A percentile compares a stretch with the other conserved stretches of the same genome.
Conservation (phyloP, 306 rosid species). For the Fragaria ananassa region DNA sequence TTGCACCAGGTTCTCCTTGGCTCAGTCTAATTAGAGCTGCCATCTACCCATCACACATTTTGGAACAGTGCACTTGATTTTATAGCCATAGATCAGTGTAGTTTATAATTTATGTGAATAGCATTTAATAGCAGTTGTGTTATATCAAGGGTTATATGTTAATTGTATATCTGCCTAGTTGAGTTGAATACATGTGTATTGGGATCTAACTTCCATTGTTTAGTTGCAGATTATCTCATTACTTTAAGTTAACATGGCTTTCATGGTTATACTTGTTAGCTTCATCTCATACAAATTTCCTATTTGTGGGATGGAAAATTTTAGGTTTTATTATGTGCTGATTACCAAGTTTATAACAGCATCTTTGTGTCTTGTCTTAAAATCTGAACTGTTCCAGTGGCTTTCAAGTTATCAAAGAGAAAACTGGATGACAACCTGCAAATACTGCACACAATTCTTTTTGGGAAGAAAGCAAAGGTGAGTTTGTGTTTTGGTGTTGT, state of each 20-base stretch:
- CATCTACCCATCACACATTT: not conserved
- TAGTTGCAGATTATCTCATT: not conserved
- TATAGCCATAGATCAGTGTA: too few relatives aligned
- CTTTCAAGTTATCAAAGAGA: slow-evolving; percentile 92
- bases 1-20: not conserved
- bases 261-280: not conserved
- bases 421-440: slow-evolving; percentile 88
- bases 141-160: too few relatives aligned
- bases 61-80: not conserved
- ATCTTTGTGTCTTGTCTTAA: slow-evolving; percentile 31
- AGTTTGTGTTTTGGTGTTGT: slow-evolving; percentile 6
- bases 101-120: not conserved
- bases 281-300: not conserved
- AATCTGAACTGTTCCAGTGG: slow-evolving; percentile 64
- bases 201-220: not conserved
- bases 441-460: slow-evolving; percentile 71
- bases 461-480: slow-evolving; percentile 88
- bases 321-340: slow-evolving; percentile 4
- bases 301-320: not conserved
- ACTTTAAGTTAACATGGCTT: not conserved
- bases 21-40: not conserved
- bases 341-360: not conserved
- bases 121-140: not conserved
- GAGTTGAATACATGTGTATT: not conserved
- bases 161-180: not conserved